Evolutionary conservation across 768 basidiomycete species (phyloP), one percentile per base, ranked within the genome.

Genomic region (Boletus barrowsii): DNA sequence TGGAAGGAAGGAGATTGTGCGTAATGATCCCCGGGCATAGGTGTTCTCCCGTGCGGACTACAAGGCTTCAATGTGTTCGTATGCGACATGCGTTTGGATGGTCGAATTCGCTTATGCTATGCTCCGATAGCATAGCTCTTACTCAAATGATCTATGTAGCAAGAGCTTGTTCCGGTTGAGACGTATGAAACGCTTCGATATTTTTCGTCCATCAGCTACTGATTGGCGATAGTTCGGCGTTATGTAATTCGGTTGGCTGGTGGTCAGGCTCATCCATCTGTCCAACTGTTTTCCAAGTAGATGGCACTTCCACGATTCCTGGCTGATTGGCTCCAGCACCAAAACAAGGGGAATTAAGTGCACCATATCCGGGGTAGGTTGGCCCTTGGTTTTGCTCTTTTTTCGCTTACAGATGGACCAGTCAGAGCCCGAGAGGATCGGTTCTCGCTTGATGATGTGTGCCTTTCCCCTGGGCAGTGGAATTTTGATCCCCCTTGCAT

Each of bases 1-100:
- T 83, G 79, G 77, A 71, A 86, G 83, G 82, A 70, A 70, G 73
- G 73, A 64, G 57, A 45, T 47, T 56, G 56, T 43, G 58, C 55
- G 51, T 52, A 43, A 56, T 51, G 60, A 56, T 59, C 61, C 52
- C 52, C 49, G 62, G 56, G 52, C 47, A 51, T 53, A 54, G 33
- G 55, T 56, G 42, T 47, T 44, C 35, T 46, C 30, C 47, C 40
- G 22, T 59, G 55, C 46, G 45, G 45, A 52, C 54, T 49, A 42
- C 43, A 37, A 49, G 33, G 33, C 13, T 14, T 47, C 45, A 32
- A 47, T 52, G 46, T 55, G 44, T 55, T 55, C 33, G 49, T 57
- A 50, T 61, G 62, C 49, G 26, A 56, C 53, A 63, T 54, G 52
- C 35, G 40, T 53, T 40, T 42, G 44, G 53, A 59, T 57, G 49